Evolutionary conservation across 139 green algal genomes (phyloP), one percentile per base, ranked within the genome.

Genomic region (Desmodesmus armatus): DNA sequence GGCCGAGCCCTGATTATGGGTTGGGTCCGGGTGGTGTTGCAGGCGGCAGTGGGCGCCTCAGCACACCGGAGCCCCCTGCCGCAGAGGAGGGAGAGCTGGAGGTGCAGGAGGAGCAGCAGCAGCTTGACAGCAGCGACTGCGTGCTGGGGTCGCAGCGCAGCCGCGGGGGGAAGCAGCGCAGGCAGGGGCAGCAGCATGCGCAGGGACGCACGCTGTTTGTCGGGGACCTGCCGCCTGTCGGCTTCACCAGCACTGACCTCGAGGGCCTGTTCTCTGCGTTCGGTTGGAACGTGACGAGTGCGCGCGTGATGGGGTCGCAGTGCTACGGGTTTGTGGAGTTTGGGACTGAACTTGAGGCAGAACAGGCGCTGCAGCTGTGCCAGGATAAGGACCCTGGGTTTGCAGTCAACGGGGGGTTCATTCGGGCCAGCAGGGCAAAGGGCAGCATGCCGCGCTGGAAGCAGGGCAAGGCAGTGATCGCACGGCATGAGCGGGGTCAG

Each of bases 271-370:
- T 94, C 55, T n/a, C 17, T 2, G 51, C 80, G 63, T 63, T 86
- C 29, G 79, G 70, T 19, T 83, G 53, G 33, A 44, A 60, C 1
- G 62, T 91, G 23, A 25, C 62, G 33, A 55, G 80, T 39, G 85
- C 81, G n/a, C 80, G 87, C 4, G 87, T 94, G 17, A 82, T 90
- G 23, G 84, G 85, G 29, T 65, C 51, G 31, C 77, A 89, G 83
- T 89, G 87, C 66, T 92, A 91, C n/a, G 91, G 84, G 25, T 92
- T 94, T 89, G 91, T 94, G 3, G 87, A 77, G 21, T 91, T 94
- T 88, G 69, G 51, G 23, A 53, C 27, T 21, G 27, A 29, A 2
- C 40, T 63, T 19, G 87, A 91, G 13, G 89, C 85, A 1, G 58
- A 86, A 41, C 37, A 75, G 21, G 83, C 60, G 2, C 55, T 91